A percentile compares a stretch with the other conserved stretches of the same genome.
These are phyloP conservation scores for Epichloe gansuensis DNA, from an alignment of 2,329 filamentous ascomycete genomes.

Conservation along the genomic window DNA sequence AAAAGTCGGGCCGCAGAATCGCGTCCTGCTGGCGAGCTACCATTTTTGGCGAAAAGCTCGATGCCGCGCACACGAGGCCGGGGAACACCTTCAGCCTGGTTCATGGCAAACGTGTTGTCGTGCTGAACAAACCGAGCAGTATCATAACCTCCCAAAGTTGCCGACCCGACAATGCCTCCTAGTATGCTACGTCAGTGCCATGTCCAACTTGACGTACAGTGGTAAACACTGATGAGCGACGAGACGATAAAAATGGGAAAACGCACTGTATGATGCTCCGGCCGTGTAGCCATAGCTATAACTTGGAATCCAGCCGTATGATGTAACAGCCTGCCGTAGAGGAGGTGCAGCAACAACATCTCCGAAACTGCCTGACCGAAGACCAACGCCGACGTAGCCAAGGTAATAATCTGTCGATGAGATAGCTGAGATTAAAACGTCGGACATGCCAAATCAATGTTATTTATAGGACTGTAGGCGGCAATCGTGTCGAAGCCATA, in stretches of 20 bases:
- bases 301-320: slow-evolving; percentile 51
- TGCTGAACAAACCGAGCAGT: slow-evolving; percentile 48
- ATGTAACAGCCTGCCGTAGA: slow-evolving; percentile 45
- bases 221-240: not conserved
- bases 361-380: slow-evolving; percentile 40
- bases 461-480: slow-evolving; percentile 26
- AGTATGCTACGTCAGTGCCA: not conserved
- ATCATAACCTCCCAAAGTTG: slow-evolving; percentile 63
- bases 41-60: slow-evolving; percentile 24
- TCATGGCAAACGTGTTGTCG: slow-evolving; percentile 45
- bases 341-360: slow-evolving; percentile 36
- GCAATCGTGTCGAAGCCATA: slow-evolving; percentile 46
- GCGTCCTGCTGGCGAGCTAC: slow-evolving; percentile 26
- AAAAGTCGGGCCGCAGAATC: slow-evolving; percentile 24
- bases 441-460: slow-evolving; percentile 28
- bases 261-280: slow-evolving; percentile 57
- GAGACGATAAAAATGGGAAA: not conserved
- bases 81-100: slow-evolving; percentile 41
- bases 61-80: slow-evolving; percentile 49
- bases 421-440: slow-evolving; percentile 37
- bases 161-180: slow-evolving; percentile 35
- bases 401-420: slow-evolving; percentile 44
- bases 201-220: not conserved
- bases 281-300: slow-evolving; percentile 67
- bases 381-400: slow-evolving; percentile 45